A percentile compares a stretch with the other conserved stretches of the same genome.
phyloP scores from a whole-genome alignment of 2,329 filamentous ascomycete species.

The Huntiella omanensis region DNA sequence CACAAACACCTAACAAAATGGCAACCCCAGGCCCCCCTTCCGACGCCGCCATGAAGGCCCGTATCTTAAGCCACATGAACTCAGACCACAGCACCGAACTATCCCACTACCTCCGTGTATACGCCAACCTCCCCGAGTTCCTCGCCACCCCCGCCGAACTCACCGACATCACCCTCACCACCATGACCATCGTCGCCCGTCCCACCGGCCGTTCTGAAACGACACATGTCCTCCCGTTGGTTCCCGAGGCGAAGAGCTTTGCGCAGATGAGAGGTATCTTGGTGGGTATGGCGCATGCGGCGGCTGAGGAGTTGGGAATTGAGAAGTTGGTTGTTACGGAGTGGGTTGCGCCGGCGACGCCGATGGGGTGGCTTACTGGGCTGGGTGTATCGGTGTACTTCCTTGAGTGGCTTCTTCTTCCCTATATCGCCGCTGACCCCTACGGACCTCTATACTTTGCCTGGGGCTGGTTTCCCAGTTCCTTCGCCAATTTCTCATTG shows the following conservation, averaged over 20 bases:
- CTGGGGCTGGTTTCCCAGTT: constrained; percentile 24
- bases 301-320: constrained; percentile 41
- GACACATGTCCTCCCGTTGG: constrained; percentile 38
- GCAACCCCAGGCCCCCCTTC: constrained; percentile 6
- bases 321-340: constrained; percentile 24
- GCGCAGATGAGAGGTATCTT: constrained; percentile 50
- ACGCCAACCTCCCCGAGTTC: not conserved
- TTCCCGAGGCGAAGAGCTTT: constrained; percentile 50
- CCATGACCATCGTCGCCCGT: constrained; percentile 42
- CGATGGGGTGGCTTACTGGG: constrained; percentile 17
- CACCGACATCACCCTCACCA: constrained; percentile 21
- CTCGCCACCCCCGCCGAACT: not conserved
- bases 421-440: not conserved
- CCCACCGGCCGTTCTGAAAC: constrained; percentile 16
- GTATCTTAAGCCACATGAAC: constrained; percentile 67
- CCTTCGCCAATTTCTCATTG: constrained; percentile 29
- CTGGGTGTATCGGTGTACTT: constrained; percentile 33
- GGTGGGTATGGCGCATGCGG: constrained; percentile 46
- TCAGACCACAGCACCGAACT: constrained; percentile 59
- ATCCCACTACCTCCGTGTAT: constrained; percentile 34
- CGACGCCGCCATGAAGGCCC: constrained; percentile 18
- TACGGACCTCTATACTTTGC: not conserved
- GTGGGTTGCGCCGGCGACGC: constrained; percentile 22
- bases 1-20: not conserved
- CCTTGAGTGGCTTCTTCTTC: constrained; percentile 19